These are phyloP conservation scores for Tulasnella sp. DNA, from an alignment of 768 basidiomycete species.

Conservation along the genomic window DNA sequence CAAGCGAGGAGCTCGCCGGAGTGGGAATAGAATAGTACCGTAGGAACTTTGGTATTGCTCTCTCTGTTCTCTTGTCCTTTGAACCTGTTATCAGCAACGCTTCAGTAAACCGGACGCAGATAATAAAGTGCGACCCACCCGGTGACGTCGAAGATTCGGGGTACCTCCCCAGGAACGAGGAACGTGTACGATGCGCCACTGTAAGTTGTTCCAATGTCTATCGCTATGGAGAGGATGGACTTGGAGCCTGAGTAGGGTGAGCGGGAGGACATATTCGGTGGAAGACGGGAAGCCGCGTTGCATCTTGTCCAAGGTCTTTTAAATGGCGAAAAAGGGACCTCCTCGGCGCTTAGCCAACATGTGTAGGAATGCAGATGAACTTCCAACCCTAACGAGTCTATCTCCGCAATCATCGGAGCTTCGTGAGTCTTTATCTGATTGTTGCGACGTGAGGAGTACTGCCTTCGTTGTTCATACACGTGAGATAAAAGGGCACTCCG, in stretches of 20 bases:
- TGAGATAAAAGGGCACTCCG: neutral
- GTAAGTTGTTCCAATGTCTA: neutral
- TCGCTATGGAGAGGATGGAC: neutral
- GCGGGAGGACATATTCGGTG: neutral
- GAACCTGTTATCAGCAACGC: neutral
- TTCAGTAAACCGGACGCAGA: too few species aligned
- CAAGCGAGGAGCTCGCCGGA: neutral
- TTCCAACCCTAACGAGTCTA: neutral
- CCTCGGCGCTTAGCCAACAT: slow-evolving; percentile 8
- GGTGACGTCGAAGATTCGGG: neutral
- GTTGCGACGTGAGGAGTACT: neutral
- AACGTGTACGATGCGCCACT: slow-evolving; percentile 12
- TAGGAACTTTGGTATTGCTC: slow-evolving; percentile 12
- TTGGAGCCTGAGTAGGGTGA: neutral
- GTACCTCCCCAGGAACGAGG: neutral
- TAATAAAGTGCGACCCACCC: neutral
- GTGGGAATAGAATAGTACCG: slow-evolving; percentile 1
- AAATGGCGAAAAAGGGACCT: neutral
- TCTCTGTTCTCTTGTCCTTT: slow-evolving; percentile 23
- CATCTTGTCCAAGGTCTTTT: neutral
- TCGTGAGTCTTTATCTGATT: neutral
- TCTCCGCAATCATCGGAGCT: neutral
- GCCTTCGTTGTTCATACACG: neutral
- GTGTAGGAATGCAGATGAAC: neutral
- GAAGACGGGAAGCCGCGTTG: neutral